Evolutionary conservation across 1,284 basidiomycete genomes (phyloP).

Genomic region (Farysia itapuensis): DNA sequence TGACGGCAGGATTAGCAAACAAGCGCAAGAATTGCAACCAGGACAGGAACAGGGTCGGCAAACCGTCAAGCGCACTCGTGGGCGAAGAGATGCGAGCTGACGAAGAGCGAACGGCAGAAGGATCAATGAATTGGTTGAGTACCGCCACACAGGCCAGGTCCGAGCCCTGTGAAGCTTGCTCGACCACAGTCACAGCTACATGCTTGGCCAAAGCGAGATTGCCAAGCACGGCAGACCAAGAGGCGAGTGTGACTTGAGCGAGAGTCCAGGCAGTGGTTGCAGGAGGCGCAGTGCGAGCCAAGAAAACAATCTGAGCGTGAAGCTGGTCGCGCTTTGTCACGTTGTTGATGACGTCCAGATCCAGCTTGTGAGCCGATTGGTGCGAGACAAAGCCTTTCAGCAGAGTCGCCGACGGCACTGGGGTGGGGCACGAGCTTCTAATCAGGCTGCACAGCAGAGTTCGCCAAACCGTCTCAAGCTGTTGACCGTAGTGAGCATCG

Average conservation of each 20-base stretch:
- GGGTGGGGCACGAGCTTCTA: constrained; percentile 29
- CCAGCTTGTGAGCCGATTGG: constrained; percentile 23
- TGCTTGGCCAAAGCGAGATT: constrained; percentile 31
- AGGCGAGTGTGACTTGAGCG: constrained; percentile 40
- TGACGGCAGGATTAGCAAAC: constrained; percentile 7
- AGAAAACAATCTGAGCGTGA: constrained; percentile 27
- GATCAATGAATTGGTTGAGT: constrained; percentile 13
- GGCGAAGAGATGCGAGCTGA: constrained; percentile 12
- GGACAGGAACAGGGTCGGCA: constrained; percentile 30
- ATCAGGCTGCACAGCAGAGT: constrained; percentile 39
- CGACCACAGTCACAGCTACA: constrained; percentile 15
- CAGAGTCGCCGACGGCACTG: constrained; percentile 1
- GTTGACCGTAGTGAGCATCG: constrained; percentile 37
- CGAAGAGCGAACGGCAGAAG: not conserved
- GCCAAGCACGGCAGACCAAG: constrained; percentile 42
- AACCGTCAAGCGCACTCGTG: constrained; percentile 35
- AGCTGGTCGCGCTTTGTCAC: constrained; percentile 15
- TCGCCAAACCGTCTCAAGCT: constrained; percentile 42
- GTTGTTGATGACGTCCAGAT: constrained; percentile 30
- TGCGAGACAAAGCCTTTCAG: constrained; percentile 11
- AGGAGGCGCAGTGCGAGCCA: constrained; percentile 33
- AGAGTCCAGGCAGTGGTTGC: constrained; percentile 24
- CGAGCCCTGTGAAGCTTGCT: constrained; percentile 5
- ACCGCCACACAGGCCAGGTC: constrained; percentile 6
- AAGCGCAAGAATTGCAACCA: constrained; percentile 47